phyloP scores from a whole-genome alignment of 805 yeast species.

The Barnettozyma populi region DNA sequence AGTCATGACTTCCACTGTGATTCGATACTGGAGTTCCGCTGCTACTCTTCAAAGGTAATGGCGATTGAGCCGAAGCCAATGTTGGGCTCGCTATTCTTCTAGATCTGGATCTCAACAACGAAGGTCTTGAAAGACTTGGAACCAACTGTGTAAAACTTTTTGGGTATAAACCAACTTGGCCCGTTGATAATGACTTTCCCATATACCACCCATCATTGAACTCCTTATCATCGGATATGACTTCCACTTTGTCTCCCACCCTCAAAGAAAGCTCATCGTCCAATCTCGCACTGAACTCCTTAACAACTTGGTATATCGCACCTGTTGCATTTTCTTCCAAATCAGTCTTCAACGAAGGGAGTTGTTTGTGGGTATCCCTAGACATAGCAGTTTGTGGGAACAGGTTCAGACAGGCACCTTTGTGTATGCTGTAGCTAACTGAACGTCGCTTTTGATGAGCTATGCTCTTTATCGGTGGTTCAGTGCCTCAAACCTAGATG shows the following conservation, averaged over 20 bases:
- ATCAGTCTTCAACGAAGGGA: conserved; percentile 7
- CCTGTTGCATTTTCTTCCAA: conserved; percentile 21
- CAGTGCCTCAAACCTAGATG: neutral
- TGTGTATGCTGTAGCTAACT: neutral
- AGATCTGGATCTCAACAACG: conserved; percentile 53
- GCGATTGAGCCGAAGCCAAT: conserved; percentile 15
- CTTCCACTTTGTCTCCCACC: conserved; percentile 82
- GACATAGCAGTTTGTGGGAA: neutral
- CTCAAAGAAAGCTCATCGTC: conserved; percentile 83
- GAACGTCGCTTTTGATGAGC: neutral
- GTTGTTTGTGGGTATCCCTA: conserved; percentile 1
- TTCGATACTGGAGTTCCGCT: conserved; percentile 1
- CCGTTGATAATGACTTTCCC: conserved; percentile 71
- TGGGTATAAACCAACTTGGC: conserved; percentile 84
- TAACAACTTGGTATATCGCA: conserved; percentile 55
- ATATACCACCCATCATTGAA: conserved; percentile 97
- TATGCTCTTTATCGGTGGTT: neutral
- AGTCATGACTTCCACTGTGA: conserved; percentile 2
- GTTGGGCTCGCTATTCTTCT: conserved; percentile 39
- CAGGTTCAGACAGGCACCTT: neutral
- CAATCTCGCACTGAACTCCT: conserved; percentile 79
- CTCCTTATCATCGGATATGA: conserved; percentile 87
- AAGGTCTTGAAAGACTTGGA: conserved; percentile 33
- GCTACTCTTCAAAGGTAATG: conserved; percentile 8
- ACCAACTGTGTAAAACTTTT: conserved; percentile 72